A percentile compares a stretch with the other conserved stretches of the same genome.
Evolutionary conservation across 192 early-diverging fungal genomes (phyloP).

Genomic region (Obelidium mucronatum): DNA sequence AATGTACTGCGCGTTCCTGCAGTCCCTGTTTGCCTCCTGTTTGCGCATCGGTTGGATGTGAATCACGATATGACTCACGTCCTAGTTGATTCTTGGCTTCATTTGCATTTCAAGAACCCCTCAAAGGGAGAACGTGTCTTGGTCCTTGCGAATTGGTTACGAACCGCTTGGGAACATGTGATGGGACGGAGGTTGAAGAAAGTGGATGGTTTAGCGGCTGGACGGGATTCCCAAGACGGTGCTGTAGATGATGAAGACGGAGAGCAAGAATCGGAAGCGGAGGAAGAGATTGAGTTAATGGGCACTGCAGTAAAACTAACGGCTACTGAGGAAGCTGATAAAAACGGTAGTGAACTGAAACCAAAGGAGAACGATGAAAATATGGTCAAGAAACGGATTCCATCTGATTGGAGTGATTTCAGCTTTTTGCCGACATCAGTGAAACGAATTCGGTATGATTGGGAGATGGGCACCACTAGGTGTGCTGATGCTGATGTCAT

Average conservation of each 20-base stretch:
- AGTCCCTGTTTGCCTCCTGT: slow-evolving; percentile 62
- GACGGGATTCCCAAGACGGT: not conserved
- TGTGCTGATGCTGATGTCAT: slow-evolving; percentile 26
- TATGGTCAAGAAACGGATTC: slow-evolving; percentile 17
- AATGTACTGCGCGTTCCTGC: slow-evolving; percentile 68
- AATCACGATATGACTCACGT: slow-evolving; percentile 61
- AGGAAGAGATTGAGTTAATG: slow-evolving; percentile 25
- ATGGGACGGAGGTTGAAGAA: slow-evolving; percentile 28
- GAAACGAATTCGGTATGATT: slow-evolving; percentile 43
- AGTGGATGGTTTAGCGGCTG: slow-evolving; percentile 2
- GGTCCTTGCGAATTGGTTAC: slow-evolving; percentile 55
- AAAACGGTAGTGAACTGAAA: not conserved
- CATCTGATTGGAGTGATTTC: slow-evolving; percentile 43
- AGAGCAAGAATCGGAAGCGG: too few species aligned
- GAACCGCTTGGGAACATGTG: slow-evolving; percentile 54
- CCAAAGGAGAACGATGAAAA: not conserved
- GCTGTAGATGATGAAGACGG: not conserved
- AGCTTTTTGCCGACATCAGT: slow-evolving; percentile 39
- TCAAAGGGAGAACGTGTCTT: slow-evolving; percentile 51
- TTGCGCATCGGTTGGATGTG: slow-evolving; percentile 65
- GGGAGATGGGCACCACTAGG: slow-evolving; percentile 35
- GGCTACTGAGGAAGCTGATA: not conserved
- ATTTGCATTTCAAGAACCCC: slow-evolving; percentile 54
- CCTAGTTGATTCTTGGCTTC: slow-evolving; percentile 65
- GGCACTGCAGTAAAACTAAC: slow-evolving; percentile 3